Conservation (phyloP, 805 yeast genomes). For the Saccharomycopsis sp. region DNA sequence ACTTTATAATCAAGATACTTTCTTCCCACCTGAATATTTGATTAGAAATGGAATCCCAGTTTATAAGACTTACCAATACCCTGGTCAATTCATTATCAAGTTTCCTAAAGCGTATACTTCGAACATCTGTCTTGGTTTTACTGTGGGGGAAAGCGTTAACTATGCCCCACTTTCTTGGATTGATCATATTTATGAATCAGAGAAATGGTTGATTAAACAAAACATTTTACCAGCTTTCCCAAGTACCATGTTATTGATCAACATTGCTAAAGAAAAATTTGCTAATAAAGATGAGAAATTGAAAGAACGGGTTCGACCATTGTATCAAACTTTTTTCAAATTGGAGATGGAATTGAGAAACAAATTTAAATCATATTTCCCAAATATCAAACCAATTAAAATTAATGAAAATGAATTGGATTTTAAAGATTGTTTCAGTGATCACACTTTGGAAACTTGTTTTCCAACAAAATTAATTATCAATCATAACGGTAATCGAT, state of each 20-base stretch:
- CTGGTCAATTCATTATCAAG: slow-evolving; percentile 54
- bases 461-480: slow-evolving; percentile 51
- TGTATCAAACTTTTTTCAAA: slow-evolving; percentile 31
- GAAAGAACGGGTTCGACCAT: slow-evolving; percentile 29
- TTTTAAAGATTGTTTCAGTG: slow-evolving; percentile 35
- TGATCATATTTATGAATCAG: slow-evolving; percentile 39
- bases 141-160: slow-evolving; percentile 47
- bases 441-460: slow-evolving; percentile 41
- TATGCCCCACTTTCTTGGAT: slow-evolving; percentile 58
- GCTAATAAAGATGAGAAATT: slow-evolving; percentile 34
- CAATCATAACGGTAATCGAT: slow-evolving; percentile 27
- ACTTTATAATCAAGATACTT: slow-evolving; percentile 36
- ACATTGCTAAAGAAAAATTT: slow-evolving; percentile 34
- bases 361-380: slow-evolving; percentile 29
- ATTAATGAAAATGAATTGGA: slow-evolving; percentile 30
- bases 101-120: slow-evolving; percentile 51
- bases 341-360: slow-evolving; percentile 40
- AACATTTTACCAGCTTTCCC: slow-evolving; percentile 48
- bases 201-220: slow-evolving; percentile 44
- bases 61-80: slow-evolving; percentile 44
- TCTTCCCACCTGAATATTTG: slow-evolving; percentile 46
- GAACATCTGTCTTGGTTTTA: slow-evolving; percentile 47
- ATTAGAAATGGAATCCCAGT: slow-evolving; percentile 41
- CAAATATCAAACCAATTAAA: slow-evolving; percentile 30
- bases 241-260: slow-evolving; percentile 39